Evolutionary conservation across 2,329 filamentous ascomycete genomes (phyloP).

Genomic region (Stachybotrys chlorohalonatus): DNA sequence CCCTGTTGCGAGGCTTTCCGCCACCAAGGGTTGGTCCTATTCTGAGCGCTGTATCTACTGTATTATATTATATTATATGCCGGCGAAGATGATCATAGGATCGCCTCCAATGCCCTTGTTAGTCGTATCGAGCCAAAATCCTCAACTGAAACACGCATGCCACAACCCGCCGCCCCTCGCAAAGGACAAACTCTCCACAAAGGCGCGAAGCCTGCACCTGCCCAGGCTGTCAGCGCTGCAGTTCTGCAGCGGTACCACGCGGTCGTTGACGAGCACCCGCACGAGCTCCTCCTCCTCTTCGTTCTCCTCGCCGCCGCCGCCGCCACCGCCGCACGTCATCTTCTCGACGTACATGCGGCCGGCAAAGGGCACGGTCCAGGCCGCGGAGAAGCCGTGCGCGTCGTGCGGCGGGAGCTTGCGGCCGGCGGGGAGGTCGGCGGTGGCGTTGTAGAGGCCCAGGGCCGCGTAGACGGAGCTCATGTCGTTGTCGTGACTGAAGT

Average conservation of each 20-base stretch:
- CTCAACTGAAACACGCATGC: slow-evolving; percentile 44
- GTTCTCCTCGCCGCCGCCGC: no score
- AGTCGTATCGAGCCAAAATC: neutral
- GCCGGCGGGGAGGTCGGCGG: slow-evolving; percentile 40
- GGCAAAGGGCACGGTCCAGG: slow-evolving; percentile 76
- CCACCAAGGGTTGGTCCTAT: neutral
- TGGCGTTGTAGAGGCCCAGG: slow-evolving; percentile 67
- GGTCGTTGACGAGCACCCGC: slow-evolving; percentile 73
- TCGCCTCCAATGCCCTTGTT: neutral
- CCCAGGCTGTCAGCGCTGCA: slow-evolving; percentile 65
- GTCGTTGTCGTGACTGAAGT: slow-evolving; percentile 88
- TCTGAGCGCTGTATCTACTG: neutral
- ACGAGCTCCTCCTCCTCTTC: slow-evolving; percentile 55
- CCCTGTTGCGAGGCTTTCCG: neutral
- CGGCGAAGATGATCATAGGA: neutral
- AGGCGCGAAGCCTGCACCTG: slow-evolving; percentile 59
- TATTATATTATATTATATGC: neutral
- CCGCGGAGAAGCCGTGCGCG: slow-evolving; percentile 61
- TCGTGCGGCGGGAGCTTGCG: slow-evolving; percentile 39
- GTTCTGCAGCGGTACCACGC: slow-evolving; percentile 61
- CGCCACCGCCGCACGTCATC: slow-evolving; percentile 51
- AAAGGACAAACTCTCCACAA: slow-evolving; percentile 69
- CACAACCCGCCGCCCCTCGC: slow-evolving; percentile 64
- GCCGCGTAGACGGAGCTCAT: slow-evolving; percentile 71
- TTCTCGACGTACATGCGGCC: slow-evolving; percentile 81